Evolutionary conservation across 352 stramenopile genomes (phyloP), one percentile per base, ranked within the genome.

Genomic region (Globisporangium takayamanum): DNA sequence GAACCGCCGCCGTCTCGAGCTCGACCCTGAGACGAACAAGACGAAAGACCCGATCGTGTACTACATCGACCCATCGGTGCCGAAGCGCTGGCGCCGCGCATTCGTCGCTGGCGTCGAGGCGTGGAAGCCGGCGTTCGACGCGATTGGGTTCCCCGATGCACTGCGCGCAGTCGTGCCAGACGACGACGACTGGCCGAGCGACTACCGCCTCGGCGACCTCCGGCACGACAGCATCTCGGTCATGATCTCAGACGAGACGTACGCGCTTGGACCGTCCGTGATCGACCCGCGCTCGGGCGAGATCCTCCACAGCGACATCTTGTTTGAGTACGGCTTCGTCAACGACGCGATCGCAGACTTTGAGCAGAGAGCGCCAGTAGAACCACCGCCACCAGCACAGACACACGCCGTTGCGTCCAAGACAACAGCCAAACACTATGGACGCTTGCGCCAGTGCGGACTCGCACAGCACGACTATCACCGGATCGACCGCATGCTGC

Each of bases 241-340:
- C 25, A 88, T 94, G 71, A 88, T 94, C 56, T 88, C 78, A 41
- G 76, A 89, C 20, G n/a, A 73, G 14, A 88, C 80, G 10, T 94
- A 93, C 33, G 84, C 85, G 0, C 61, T 84, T 11, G 85, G 80
- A 0, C 80, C 84, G 6, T 72, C 63, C 0, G 66, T 92, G n/a
- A 74, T 86, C 18, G 85, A 96, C 54, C 83, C 84, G 15, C 76
- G 86, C 10, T 91, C 72, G 5, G 84, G 88, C 0, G 87, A 96
- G 72, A 96, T 95, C 36, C 66, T 96, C 8, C 78, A 92, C 66
- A 92, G 80, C 56, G 78, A 89, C 55, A 95, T 96, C 55, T 67
- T 84, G 10, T 92, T 96, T 33, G 84, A 91, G 54, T 89, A 90
- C 59, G 86, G 85, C 0, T 96, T 94, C 67, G 86, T 95, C 59